Conservation (phyloP, 192 early-diverging fungal species). For the Linnemannia elongata region DNA sequence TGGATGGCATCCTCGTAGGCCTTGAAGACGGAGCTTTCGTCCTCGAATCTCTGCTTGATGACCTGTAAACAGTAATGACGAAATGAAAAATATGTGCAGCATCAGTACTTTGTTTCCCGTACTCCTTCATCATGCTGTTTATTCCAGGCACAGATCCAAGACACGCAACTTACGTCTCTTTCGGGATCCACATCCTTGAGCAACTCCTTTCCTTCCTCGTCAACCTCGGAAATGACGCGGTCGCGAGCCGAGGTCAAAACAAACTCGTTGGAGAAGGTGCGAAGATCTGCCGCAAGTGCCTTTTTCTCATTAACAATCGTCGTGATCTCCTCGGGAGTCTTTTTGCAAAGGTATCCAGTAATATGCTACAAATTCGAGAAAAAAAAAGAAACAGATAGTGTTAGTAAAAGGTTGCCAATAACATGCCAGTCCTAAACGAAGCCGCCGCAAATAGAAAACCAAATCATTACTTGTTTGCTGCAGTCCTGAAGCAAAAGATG, state of each 20-base stretch:
- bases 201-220: constrained; percentile 59
- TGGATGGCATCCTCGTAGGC: constrained; percentile 56
- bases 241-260: constrained; percentile 58
- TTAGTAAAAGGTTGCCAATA: too few relatives aligned
- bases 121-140: neutral
- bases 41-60: constrained; percentile 58
- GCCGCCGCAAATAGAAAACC: neutral
- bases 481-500: constrained; percentile 55
- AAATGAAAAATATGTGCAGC: neutral
- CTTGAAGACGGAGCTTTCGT: constrained; percentile 52
- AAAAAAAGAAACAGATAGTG: neutral
- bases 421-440: neutral
- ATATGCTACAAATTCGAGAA: constrained; percentile 48
- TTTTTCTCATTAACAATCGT: constrained; percentile 57
- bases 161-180: constrained; percentile 47
- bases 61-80: constrained; percentile 15
- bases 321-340: constrained; percentile 60
- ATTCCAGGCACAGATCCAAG: neutral
- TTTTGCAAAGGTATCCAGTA: constrained; percentile 56
- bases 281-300: constrained; percentile 56
- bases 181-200: constrained; percentile 58
- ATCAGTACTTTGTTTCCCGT: neutral
- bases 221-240: constrained; percentile 55
- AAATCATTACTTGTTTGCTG: constrained; percentile 41
- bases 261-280: constrained; percentile 59